These are phyloP conservation scores for Alternaria sp. DNA, from an alignment of 2,329 filamentous ascomycete species.

Conservation along the genomic window DNA sequence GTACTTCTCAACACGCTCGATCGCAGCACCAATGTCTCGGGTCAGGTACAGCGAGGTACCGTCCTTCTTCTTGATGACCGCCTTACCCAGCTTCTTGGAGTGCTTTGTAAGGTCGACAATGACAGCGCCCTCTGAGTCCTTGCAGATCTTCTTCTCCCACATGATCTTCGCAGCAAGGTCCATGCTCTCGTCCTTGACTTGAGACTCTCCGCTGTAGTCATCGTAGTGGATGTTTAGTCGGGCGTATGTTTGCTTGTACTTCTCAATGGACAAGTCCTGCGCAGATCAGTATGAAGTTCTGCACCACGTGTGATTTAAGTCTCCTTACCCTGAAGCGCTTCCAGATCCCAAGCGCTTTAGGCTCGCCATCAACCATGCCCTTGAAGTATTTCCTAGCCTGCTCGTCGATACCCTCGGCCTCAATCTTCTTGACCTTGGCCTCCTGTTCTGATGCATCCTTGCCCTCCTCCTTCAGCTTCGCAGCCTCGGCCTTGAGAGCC, in stretches of 20 bases:
- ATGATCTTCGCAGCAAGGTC: conserved; percentile 66
- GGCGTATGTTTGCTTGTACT: conserved; percentile 70
- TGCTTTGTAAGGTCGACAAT: conserved; percentile 76
- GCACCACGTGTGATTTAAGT: background rate
- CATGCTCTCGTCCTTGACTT: conserved; percentile 70
- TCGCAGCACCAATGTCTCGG: conserved; percentile 71
- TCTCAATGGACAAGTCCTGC: conserved; percentile 67
- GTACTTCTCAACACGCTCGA: conserved; percentile 69
- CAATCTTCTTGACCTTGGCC: conserved; percentile 53
- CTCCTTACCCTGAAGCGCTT: conserved; percentile 62
- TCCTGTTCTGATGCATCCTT: conserved; percentile 54
- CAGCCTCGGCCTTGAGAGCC: conserved; percentile 58
- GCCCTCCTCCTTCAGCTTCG: conserved; percentile 52
- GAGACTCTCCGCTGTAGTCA: conserved; percentile 74
- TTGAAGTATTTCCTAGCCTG: conserved; percentile 76
- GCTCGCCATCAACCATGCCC: conserved; percentile 70
- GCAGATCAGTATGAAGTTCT: conserved; percentile 15
- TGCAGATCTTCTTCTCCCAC: conserved; percentile 67
- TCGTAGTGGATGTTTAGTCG: conserved; percentile 71
- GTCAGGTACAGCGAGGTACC: conserved; percentile 74
- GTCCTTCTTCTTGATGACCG: conserved; percentile 71
- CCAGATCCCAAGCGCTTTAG: conserved; percentile 68
- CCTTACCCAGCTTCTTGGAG: conserved; percentile 72
- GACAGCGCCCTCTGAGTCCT: conserved; percentile 71
- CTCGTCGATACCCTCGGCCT: conserved; percentile 64